Evolutionary conservation across 441 rosid genomes (phyloP).

Genomic region (Dalechampia spathulata): DNA sequence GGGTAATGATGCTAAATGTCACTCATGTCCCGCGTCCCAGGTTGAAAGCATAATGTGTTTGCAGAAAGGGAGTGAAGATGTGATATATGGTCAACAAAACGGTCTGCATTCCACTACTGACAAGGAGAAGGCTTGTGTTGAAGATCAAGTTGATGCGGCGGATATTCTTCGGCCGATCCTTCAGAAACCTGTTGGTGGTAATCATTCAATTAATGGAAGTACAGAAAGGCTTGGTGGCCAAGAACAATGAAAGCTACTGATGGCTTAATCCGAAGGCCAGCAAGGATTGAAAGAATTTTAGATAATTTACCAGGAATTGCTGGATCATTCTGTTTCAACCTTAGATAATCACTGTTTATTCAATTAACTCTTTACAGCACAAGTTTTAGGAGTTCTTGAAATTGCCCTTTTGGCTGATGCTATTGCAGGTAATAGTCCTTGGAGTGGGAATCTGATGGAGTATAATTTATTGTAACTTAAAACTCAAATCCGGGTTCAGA

Average conservation of each 20-base stretch:
- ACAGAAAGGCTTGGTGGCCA: too few relatives aligned
- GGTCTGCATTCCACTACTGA: not conserved
- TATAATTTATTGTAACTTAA: not conserved
- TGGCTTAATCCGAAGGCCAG: not conserved
- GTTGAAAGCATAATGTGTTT: slow-evolving; percentile 15
- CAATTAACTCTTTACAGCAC: not conserved
- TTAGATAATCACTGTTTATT: not conserved
- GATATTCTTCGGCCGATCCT: slow-evolving; percentile 11
- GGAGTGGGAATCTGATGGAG: not conserved
- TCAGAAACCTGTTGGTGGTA: slow-evolving; percentile 9
- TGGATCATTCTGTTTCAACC: too few relatives aligned
- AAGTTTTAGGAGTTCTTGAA: too few relatives aligned
- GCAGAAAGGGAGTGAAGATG: slow-evolving; percentile 15
- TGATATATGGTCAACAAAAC: slow-evolving; percentile 4
- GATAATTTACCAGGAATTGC: too few relatives aligned
- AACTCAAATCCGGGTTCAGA: too few relatives aligned
- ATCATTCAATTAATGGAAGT: not conserved
- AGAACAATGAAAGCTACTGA: slow-evolving; percentile 1
- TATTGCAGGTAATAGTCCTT: slow-evolving; percentile 5
- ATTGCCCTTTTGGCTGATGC: not conserved
- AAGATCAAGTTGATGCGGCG: slow-evolving; percentile 18
- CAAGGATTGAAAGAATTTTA: too few relatives aligned
- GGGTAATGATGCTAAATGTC: not conserved
- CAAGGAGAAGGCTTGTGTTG: slow-evolving; percentile 13
- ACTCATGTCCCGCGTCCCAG: slow-evolving; percentile 10